These are phyloP conservation scores for Hirsutella thompsonii DNA, from an alignment of 2,329 filamentous ascomycete species.

Conservation along the genomic window DNA sequence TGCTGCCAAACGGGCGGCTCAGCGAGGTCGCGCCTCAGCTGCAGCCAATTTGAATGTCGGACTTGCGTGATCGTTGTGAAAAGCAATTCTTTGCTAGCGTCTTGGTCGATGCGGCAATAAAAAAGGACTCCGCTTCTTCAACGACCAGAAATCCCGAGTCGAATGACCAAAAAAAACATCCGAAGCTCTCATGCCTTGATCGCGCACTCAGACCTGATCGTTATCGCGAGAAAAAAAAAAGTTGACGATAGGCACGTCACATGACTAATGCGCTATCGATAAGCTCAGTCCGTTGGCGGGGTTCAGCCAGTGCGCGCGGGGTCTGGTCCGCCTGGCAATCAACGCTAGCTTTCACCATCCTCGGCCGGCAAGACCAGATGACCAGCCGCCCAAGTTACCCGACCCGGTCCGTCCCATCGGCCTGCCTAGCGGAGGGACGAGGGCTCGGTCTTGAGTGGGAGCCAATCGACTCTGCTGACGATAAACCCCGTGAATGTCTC, in stretches of 20 bases:
- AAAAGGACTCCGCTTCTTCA: too few species aligned
- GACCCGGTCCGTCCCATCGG: too few species aligned
- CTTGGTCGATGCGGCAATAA: too few species aligned
- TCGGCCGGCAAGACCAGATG: not conserved
- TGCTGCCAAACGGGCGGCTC: conserved; percentile 3
- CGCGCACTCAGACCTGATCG: too few species aligned
- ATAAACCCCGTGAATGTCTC: not conserved
- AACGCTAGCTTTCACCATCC: not conserved
- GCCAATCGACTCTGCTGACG: not conserved
- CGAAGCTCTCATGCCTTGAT: not conserved
- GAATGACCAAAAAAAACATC: not conserved
- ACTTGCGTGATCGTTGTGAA: too few species aligned
- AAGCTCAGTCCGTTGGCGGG: conserved; percentile 1
- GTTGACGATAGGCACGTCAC: conserved; percentile 13
- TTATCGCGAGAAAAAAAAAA: conserved; percentile 15
- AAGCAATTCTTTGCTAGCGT: too few species aligned
- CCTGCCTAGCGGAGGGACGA: too few species aligned
- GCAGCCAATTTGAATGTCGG: not conserved
- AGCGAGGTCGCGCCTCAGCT: not conserved
- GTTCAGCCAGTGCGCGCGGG: not conserved
- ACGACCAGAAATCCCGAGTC: too few species aligned
- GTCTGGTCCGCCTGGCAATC: not conserved
- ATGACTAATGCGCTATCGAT: conserved; percentile 13
- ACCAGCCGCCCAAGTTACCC: too few species aligned
- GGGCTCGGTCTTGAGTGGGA: not conserved